Percentiles rank a stretch among this genome's conserved stretches.
These are phyloP conservation scores for Ophiostoma novo-ulmi DNA, from an alignment of 2,329 filamentous ascomycete genomes.

Conservation along the genomic window DNA sequence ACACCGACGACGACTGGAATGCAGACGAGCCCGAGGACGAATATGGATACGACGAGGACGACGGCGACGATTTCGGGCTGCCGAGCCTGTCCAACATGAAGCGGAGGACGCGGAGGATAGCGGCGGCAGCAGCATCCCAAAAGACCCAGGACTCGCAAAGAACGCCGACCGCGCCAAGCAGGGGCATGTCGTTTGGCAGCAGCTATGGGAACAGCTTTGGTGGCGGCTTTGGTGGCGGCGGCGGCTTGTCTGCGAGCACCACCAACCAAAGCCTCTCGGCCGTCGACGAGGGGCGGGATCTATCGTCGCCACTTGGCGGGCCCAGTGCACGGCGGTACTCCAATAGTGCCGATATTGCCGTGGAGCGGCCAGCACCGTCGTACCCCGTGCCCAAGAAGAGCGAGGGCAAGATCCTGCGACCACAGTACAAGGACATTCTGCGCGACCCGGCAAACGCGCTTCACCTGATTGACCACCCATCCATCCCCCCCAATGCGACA, in stretches of 20 bases:
- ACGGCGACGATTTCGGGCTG: slow-evolving; percentile 87
- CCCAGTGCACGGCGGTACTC: slow-evolving; percentile 57
- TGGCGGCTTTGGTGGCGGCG: slow-evolving; percentile 23
- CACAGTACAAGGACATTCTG: slow-evolving; percentile 96
- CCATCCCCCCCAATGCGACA: slow-evolving; percentile 65
- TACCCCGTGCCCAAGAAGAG: slow-evolving; percentile 86
- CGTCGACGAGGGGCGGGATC: slow-evolving; percentile 26
- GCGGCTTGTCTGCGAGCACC: slow-evolving; percentile 23
- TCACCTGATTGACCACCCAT: slow-evolving; percentile 85
- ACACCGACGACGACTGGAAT: slow-evolving; percentile 78
- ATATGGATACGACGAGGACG: slow-evolving; percentile 72
- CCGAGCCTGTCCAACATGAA: slow-evolving; percentile 91
- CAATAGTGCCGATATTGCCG: slow-evolving; percentile 89
- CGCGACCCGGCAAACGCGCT: slow-evolving; percentile 85
- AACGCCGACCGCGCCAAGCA: not conserved
- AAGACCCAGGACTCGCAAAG: slow-evolving; percentile 24
- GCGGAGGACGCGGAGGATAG: slow-evolving; percentile 57
- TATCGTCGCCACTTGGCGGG: slow-evolving; percentile 37
- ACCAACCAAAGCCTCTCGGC: slow-evolving; percentile 29
- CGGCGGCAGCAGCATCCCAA: slow-evolving; percentile 35
- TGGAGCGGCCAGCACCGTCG: slow-evolving; percentile 73
- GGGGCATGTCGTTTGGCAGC: not conserved
- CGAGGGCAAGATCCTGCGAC: slow-evolving; percentile 90
- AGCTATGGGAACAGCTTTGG: slow-evolving; percentile 7
- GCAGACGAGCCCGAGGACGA: slow-evolving; percentile 67